phyloP scores from a whole-genome alignment of 2,329 filamentous ascomycete genomes.

The Aspergillus niger region DNA sequence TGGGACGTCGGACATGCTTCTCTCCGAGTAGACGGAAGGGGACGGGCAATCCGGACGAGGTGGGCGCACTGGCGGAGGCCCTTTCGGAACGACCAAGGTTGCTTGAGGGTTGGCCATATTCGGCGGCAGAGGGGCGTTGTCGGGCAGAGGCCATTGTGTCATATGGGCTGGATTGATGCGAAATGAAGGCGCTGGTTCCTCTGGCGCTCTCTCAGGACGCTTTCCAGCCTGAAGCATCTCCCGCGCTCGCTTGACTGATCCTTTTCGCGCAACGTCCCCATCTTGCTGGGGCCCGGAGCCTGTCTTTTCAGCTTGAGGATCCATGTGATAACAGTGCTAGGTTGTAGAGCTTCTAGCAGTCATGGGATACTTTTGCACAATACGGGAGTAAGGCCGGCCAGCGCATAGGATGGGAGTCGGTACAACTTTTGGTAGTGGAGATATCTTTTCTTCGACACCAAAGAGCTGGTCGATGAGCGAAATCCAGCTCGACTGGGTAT shows the following conservation, averaged over 20 bases:
- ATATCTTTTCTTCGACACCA: neutral
- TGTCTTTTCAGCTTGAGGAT: slow-evolving; percentile 15
- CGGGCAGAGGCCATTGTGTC: slow-evolving; percentile 52
- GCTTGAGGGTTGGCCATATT: slow-evolving; percentile 30
- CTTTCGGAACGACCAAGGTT: slow-evolving; percentile 31
- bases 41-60: slow-evolving; percentile 44
- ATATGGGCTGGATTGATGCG: slow-evolving; percentile 34
- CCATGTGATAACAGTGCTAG: slow-evolving; percentile 22
- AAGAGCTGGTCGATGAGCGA: neutral
- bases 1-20: slow-evolving; percentile 26
- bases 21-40: slow-evolving; percentile 39
- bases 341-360: neutral
- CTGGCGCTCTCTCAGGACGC: slow-evolving; percentile 22
- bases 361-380: neutral
- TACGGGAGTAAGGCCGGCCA: neutral
- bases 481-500: slow-evolving; percentile 17
- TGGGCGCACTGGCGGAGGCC: slow-evolving; percentile 46
- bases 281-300: slow-evolving; percentile 15
- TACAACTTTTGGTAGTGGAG: neutral
- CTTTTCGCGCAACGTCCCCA: slow-evolving; percentile 26
- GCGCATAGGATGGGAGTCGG: slow-evolving; percentile 6
- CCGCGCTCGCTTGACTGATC: slow-evolving; percentile 40
- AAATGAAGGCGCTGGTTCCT: slow-evolving; percentile 15
- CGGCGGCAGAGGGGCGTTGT: slow-evolving; percentile 30
- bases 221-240: slow-evolving; percentile 37